phyloP scores from a whole-genome alignment of 345 rosid species.

The Lumnitzera racemosa region DNA sequence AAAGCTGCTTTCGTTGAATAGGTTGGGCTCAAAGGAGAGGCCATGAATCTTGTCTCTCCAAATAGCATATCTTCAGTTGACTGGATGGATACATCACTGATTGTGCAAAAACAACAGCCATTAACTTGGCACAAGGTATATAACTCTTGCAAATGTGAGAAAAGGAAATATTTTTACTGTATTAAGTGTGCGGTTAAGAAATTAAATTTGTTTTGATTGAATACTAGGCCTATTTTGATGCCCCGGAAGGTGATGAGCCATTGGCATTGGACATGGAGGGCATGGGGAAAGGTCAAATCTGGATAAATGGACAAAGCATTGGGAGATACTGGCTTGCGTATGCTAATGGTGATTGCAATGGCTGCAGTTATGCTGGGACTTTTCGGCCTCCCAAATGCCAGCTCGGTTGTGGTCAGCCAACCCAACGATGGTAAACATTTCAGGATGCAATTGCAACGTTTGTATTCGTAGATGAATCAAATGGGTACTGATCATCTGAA shows the following conservation, averaged over 20 bases:
- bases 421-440: constrained; percentile 60
- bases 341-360: constrained; percentile 71
- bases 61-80: constrained; percentile 50
- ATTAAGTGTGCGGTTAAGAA: neutral
- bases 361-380: constrained; percentile 70
- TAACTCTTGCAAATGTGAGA: neutral
- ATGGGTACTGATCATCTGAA: neutral
- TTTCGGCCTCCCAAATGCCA: constrained; percentile 81
- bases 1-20: constrained; percentile 16
- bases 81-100: constrained; percentile 66
- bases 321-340: constrained; percentile 97
- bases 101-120: constrained; percentile 65
- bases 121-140: constrained; percentile 95
- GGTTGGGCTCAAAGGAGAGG: constrained; percentile 99
- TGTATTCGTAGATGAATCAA: neutral
- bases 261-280: constrained; percentile 95
- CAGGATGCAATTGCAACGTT: neutral
- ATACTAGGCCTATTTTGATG: constrained; percentile 67
- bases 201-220: neutral
- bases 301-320: constrained; percentile 91
- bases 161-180: neutral
- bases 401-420: constrained; percentile 89
- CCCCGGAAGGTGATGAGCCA: constrained; percentile 90
- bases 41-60: constrained; percentile 73
- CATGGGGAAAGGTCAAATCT: constrained; percentile 96